Evolutionary conservation across 1,284 basidiomycete species (phyloP).

Genomic region (Moesziomyces globuligerus): DNA sequence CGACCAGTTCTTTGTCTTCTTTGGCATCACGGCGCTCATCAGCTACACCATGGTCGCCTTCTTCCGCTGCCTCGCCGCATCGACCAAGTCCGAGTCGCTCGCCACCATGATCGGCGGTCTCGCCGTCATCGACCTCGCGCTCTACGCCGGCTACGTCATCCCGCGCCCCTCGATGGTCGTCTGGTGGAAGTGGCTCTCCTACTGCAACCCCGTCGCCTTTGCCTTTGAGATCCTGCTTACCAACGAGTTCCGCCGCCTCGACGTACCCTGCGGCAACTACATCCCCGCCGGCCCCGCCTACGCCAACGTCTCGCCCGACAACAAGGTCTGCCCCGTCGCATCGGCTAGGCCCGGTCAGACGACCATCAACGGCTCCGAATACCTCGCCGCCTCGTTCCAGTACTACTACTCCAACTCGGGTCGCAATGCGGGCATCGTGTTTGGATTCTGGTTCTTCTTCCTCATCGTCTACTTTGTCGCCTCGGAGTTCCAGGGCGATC

Average conservation of each 20-base stretch:
- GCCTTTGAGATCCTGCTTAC: constrained; percentile 58
- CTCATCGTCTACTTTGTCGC: constrained; percentile 44
- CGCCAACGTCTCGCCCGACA: constrained; percentile 21
- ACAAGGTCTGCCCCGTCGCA: constrained; percentile 54
- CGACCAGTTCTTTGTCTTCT: constrained; percentile 59
- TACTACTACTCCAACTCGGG: constrained; percentile 42
- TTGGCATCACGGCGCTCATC: constrained; percentile 29
- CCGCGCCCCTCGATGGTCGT: constrained; percentile 58
- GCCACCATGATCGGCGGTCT: constrained; percentile 58
- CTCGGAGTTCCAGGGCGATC: constrained; percentile 57
- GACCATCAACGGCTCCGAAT: constrained; percentile 33
- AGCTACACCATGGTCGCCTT: constrained; percentile 58
- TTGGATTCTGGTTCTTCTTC: constrained; percentile 55
- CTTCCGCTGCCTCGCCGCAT: constrained; percentile 54
- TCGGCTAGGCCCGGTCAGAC: constrained; percentile 47
- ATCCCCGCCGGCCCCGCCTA: constrained; percentile 46
- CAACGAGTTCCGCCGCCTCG: constrained; percentile 57
- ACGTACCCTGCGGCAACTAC: constrained; percentile 40
- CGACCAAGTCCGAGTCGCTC: constrained; percentile 35
- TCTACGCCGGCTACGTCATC: constrained; percentile 62
- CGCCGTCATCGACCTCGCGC: constrained; percentile 47
- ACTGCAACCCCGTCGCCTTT: constrained; percentile 60
- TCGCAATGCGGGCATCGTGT: constrained; percentile 57
- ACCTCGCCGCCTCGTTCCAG: constrained; percentile 36
- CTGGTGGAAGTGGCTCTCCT: constrained; percentile 62